These are phyloP conservation scores for Mimosa bimucronata DNA, from an alignment of 306 rosid species.

Conservation along the genomic window DNA sequence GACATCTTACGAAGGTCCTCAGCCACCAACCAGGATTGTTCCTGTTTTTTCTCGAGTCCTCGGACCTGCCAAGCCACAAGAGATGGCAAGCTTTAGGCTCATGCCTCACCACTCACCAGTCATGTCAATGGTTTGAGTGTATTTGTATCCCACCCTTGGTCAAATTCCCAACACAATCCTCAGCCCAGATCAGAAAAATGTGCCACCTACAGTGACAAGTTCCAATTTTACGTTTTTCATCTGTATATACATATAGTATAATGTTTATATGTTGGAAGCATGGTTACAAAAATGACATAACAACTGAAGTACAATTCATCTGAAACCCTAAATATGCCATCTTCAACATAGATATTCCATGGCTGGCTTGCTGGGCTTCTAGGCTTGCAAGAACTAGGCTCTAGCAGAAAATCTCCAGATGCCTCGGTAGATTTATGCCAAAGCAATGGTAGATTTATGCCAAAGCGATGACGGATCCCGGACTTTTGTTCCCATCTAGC, in stretches of 20 bases:
- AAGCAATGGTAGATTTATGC: constrained; percentile 31
- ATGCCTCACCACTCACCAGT: constrained; percentile 44
- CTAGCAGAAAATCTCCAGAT: constrained; percentile 38
- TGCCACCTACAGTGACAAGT: constrained; percentile 62
- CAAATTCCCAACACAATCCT: constrained; percentile 30
- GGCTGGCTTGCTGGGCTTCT: constrained; percentile 41
- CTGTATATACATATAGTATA: constrained; percentile 64
- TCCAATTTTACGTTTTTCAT: constrained; percentile 68
- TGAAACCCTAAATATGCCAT: constrained; percentile 49
- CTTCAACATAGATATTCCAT: constrained; percentile 33
- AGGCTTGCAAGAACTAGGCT: constrained; percentile 33
- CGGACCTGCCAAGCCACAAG: constrained; percentile 27
- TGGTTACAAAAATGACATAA: constrained; percentile 55
- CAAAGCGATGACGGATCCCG: constrained; percentile 27
- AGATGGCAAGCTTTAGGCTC: constrained; percentile 29
- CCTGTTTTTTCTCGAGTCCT: constrained; percentile 3
- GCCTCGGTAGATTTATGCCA: constrained; percentile 27
- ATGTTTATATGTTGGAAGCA: constrained; percentile 45
- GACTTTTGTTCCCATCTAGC: constrained; percentile 38
- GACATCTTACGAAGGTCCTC: constrained; percentile 33
- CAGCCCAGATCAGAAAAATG: constrained; percentile 46
- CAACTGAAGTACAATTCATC: constrained; percentile 44
- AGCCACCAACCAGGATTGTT: constrained; percentile 34
- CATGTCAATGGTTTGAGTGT: constrained; percentile 33
- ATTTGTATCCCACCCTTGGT: constrained; percentile 39